Evolutionary conservation across 306 rosid species (phyloP), one percentile per base, ranked within the genome.

Genomic region (Vigna mungo): DNA sequence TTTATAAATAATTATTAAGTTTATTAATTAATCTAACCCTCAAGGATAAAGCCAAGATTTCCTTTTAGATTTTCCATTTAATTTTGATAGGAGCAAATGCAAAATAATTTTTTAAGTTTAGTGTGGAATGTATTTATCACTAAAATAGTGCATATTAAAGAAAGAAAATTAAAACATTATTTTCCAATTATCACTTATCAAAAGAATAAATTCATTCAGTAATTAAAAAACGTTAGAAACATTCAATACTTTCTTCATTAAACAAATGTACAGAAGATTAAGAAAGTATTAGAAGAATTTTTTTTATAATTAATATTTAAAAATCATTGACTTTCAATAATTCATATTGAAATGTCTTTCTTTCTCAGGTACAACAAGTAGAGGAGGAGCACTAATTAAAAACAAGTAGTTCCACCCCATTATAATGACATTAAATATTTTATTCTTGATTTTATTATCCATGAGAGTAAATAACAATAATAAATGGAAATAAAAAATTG

Each of bases 291-390:
- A 36, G 9, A n/a, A 36, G 68, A n/a, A n/a, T n/a, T 34, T 12
- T n/a, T 21, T 15, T 16, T 16, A 34, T 43, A 16, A n/a, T 15
- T 14, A 14, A 30, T 30, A 2, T 61, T 61, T 61, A 61, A 61
- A 3, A 13, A 14, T 51, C 32, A 70, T 51, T 70, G 46, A 18
- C 74, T 47, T 25, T 43, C 48, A 7, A 25, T 47, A 3, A 17
- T 51, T 17, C 17, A 71, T 41, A 43, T 41, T 78, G 44, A 36
- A 81, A 14, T 69, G 63, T 27, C 11, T 70, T 34, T 60, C 54
- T 73, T 74, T 72, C 72, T 86, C 85, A 86, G 76, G 75, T 74
- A 51, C 84, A 77, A 48, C 48, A 85, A 47, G 61, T 60, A 77
- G 37, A 20, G 47, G 61, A 36, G 52, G 62, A 27, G 51, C 49